Conservation (phyloP, 1,284 basidiomycete species). For the Cryptococcus sp. region DNA sequence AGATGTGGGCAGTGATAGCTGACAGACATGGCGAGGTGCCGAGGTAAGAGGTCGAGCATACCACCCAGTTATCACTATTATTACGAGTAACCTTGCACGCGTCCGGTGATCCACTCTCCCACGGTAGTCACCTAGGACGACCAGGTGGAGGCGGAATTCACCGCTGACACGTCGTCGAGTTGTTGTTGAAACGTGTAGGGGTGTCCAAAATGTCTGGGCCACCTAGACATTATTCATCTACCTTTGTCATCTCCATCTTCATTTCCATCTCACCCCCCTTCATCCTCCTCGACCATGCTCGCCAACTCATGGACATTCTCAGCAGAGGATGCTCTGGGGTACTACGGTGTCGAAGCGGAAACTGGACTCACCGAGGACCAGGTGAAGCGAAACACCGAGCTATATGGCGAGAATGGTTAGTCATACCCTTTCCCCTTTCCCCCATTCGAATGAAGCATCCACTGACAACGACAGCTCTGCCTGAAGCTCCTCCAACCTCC, state of each 20-base stretch:
- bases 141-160: too few relatives aligned
- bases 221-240: not conserved
- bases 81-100: too few relatives aligned
- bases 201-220: too few relatives aligned
- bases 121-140: not conserved
- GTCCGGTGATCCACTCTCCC: conserved; percentile 2
- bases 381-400: conserved; percentile 60
- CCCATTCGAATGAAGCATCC: too few relatives aligned
- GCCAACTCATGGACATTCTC: conserved; percentile 45
- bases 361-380: conserved; percentile 39
- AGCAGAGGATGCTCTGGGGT: conserved; percentile 39
- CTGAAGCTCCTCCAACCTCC: conserved; percentile 83
- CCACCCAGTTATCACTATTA: too few relatives aligned
- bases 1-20: conserved; percentile 47
- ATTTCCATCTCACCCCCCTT: not conserved
- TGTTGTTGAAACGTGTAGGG: not conserved
- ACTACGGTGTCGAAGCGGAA: conserved; percentile 35
- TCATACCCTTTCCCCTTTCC: too few relatives aligned
- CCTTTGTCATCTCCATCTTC: not conserved
- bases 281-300: conserved; percentile 32
- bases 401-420: conserved; percentile 82
- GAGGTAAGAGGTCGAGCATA: not conserved
- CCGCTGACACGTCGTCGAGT: too few relatives aligned
- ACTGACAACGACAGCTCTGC: conserved; percentile 59
- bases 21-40: conserved; percentile 20